Conservation (phyloP, 2,329 filamentous ascomycete genomes). For the Sporothrix luriei region DNA sequence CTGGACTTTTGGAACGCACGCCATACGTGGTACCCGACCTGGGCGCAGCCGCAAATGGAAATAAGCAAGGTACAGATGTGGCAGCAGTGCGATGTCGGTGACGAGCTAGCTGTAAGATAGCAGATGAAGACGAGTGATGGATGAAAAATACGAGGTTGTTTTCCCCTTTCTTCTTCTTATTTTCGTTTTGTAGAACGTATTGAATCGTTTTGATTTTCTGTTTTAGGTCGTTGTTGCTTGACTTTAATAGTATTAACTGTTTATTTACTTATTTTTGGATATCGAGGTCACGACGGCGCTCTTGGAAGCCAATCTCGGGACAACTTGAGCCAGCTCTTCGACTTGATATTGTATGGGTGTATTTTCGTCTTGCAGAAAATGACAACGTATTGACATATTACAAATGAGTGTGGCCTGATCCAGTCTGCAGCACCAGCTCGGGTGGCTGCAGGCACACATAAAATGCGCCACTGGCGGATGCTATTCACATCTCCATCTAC, state of each 20-base stretch:
- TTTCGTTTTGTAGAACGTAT: not conserved
- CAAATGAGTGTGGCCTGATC: not conserved
- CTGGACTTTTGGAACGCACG: constrained; percentile 76
- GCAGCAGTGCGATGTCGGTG: constrained; percentile 67
- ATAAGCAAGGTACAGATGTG: constrained; percentile 70
- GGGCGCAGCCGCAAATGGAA: constrained; percentile 68
- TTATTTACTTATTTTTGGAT: constrained; percentile 3
- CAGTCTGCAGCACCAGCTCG: not conserved
- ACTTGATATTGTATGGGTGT: not conserved
- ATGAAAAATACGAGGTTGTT: not conserved
- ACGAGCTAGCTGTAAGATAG: constrained; percentile 53
- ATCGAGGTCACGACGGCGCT: not conserved
- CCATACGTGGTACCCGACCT: constrained; percentile 69
- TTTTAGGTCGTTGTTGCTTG: not conserved
- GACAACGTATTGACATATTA: not conserved
- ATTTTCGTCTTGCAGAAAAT: not conserved
- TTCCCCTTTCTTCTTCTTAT: no score
- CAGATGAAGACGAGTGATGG: not conserved
- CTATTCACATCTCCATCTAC: not conserved
- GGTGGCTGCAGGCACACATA: not conserved
- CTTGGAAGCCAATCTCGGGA: not conserved
- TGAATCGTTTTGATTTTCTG: not conserved
- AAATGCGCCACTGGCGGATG: not conserved
- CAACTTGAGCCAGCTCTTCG: not conserved
- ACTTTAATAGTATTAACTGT: not conserved